A percentile compares a stretch with the other conserved stretches of the same genome.
These are phyloP conservation scores for Cudoniella acicularis DNA, from an alignment of 495 filamentous ascomycete genomes.

Conservation along the genomic window DNA sequence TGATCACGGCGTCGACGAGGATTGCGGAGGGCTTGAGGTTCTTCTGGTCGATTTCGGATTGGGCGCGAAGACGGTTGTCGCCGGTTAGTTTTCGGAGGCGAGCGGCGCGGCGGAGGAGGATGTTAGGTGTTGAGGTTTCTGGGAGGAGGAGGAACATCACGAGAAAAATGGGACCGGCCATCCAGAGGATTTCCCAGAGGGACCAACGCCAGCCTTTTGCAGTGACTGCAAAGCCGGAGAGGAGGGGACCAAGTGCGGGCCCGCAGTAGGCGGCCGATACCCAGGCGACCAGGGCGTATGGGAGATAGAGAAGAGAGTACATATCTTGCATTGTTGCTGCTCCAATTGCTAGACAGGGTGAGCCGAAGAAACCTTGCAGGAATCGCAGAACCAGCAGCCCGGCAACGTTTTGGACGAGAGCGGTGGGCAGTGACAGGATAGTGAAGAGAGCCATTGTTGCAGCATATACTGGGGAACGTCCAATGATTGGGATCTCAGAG, in stretches of 20 bases:
- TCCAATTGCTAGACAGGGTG: constrained; percentile 72
- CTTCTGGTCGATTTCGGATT: constrained; percentile 50
- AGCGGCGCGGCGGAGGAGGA: constrained; percentile 37
- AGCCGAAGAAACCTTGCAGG: constrained; percentile 69
- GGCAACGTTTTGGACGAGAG: constrained; percentile 65
- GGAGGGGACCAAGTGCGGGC: constrained; percentile 57
- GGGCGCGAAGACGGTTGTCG: constrained; percentile 40
- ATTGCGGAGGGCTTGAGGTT: constrained; percentile 43
- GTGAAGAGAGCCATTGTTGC: constrained; percentile 66
- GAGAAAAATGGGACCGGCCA: constrained; percentile 40
- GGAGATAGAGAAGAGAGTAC: constrained; percentile 63
- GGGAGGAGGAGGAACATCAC: constrained; percentile 43
- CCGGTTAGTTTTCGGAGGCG: constrained; percentile 44
- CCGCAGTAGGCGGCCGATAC: constrained; percentile 40
- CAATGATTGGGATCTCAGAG: constrained; percentile 62
- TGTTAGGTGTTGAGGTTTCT: constrained; percentile 43
- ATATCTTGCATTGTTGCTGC: constrained; percentile 77
- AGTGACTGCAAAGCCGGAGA: constrained; percentile 60
- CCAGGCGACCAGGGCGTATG: constrained; percentile 69
- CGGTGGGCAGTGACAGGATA: constrained; percentile 72
- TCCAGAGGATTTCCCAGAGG: constrained; percentile 53
- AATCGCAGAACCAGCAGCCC: constrained; percentile 75
- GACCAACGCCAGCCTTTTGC: constrained; percentile 55
- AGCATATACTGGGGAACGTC: constrained; percentile 66
- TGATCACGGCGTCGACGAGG: constrained; percentile 56